phyloP scores from a whole-genome alignment of 345 rosid genomes.

The Eucalyptus tenuipes region DNA sequence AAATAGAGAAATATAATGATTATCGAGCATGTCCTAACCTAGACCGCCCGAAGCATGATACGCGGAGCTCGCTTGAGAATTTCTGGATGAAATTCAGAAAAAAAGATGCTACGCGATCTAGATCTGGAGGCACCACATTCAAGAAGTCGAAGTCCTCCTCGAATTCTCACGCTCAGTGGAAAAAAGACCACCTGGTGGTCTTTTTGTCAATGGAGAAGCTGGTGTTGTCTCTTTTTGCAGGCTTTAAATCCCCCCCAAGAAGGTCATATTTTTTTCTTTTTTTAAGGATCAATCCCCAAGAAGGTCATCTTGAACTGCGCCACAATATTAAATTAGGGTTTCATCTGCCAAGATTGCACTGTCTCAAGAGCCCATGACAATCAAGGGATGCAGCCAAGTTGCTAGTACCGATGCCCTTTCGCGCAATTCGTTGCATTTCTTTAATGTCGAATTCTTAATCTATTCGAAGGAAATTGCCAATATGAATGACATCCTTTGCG shows the following conservation, averaged over 20 bases:
- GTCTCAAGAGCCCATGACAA: background rate
- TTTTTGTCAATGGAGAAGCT: background rate
- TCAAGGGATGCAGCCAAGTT: background rate
- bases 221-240: background rate
- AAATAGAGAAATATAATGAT: too few relatives aligned
- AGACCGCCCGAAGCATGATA: background rate
- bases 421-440: background rate
- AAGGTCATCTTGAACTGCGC: background rate
- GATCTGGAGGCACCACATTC: background rate
- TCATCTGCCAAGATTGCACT: background rate
- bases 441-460: background rate
- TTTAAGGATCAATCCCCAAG: too few relatives aligned
- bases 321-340: background rate
- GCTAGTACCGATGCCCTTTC: background rate
- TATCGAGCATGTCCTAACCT: too few relatives aligned
- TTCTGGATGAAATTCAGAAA: background rate
- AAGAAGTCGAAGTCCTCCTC: background rate
- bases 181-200: background rate
- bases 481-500: background rate
- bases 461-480: background rate
- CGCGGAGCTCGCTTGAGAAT: background rate
- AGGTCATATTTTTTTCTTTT: too few relatives aligned
- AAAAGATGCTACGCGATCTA: background rate
- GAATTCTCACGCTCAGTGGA: background rate
- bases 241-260: background rate